Conservation (phyloP, 2,329 filamentous ascomycete genomes). For the Fusarium sp. region DNA sequence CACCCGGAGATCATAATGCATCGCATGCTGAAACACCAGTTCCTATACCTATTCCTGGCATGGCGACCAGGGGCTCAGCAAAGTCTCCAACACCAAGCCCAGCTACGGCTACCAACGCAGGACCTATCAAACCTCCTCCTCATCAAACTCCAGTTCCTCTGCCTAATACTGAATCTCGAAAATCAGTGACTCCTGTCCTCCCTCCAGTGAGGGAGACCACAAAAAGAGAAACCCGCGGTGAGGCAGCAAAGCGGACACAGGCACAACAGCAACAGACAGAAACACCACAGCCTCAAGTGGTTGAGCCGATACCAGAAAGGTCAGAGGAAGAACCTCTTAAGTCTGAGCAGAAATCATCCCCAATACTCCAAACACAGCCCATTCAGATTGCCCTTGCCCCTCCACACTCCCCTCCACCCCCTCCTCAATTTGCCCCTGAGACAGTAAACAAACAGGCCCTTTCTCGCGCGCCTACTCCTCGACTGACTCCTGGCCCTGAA, state of each 20-base stretch:
- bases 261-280: conserved; percentile 42
- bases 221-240: conserved; percentile 62
- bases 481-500: conserved; percentile 54
- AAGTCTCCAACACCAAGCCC: conserved; percentile 50
- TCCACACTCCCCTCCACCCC: conserved; percentile 17
- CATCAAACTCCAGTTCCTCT: conserved; percentile 55
- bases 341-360: conserved; percentile 40
- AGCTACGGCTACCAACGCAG: conserved; percentile 45
- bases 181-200: conserved; percentile 51
- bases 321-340: conserved; percentile 35
- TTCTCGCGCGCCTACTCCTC: conserved; percentile 54
- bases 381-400: conserved; percentile 15
- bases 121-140: conserved; percentile 51
- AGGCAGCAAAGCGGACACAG: conserved; percentile 57
- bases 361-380: conserved; percentile 40
- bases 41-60: conserved; percentile 54
- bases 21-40: conserved; percentile 58
- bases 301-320: conserved; percentile 12
- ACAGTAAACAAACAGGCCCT: conserved; percentile 47
- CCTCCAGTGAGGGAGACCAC: conserved; percentile 49
- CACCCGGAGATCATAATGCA: conserved; percentile 34
- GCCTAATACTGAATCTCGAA: conserved; percentile 51
- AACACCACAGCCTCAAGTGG: conserved; percentile 14
- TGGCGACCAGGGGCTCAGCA: conserved; percentile 48
- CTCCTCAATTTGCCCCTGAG: conserved; percentile 37